Base-by-base conservation (phyloP, 1,284 basidiomycete species). In the Leccinum subrobustum region DNA sequence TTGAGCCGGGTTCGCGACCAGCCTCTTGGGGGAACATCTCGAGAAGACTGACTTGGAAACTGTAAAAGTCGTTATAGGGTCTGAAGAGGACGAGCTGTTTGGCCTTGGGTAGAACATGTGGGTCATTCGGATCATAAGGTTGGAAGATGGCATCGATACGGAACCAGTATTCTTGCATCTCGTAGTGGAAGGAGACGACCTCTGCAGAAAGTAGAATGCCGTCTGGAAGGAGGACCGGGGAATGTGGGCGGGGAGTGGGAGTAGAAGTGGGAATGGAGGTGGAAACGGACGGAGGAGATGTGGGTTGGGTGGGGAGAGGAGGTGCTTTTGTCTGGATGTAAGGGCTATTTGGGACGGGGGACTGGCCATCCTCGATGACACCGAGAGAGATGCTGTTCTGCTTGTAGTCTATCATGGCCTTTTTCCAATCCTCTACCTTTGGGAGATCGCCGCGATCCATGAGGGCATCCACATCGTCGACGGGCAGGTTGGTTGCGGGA, bases 131-230 rank as follows among this genome's bases (percentile, higher is more conserved):
- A 61, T 84, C 82, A 68, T 91, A 93, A 0, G 94, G 93, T 64
- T 95, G 89, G 76, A 90, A 98, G 52, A 89, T 78, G 52, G 92
- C 95, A 70, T 96, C 88, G 55, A 98, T 84, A 42, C 95, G 88
- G 84, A 98, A 99, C 95, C 96, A 98, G 76, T 95, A 98, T 69
- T 96, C 92, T 14, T 94, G 89, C 80, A 92, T 92, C 75, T 99
- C 97, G 72, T 87, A 91, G 77, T 99, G 97, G 81, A 97, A 98
- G 11, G 95, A 96, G 60, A 95, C 92, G 56, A 99, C 94, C 61
- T 90, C 87, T n/a, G 95, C 93, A 27, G 88, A 85, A 6, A 94
- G 84, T 64, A 98, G 84, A 56, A 96, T 86, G 47, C 96, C 96
- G 27, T 88, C 86, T 7, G 89, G 91, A 7, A 93, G 79, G 47